Conservation (phyloP, 768 basidiomycete genomes). For the Psilocybe sp. region DNA sequence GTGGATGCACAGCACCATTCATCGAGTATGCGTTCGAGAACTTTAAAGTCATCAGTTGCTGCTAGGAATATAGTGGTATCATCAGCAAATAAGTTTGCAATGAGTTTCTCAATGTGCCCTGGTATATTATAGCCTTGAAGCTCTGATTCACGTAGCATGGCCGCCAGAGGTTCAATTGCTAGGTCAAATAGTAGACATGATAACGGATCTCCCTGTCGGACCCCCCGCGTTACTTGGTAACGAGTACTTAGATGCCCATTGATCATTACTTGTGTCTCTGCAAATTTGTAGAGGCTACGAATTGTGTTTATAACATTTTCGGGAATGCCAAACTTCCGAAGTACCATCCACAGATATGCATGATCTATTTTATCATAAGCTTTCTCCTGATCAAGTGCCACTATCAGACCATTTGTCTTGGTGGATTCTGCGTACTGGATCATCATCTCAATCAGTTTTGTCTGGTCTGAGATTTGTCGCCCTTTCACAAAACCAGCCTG, state of each 20-base stretch:
- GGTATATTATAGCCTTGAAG: slow-evolving; percentile 23
- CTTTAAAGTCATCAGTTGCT: slow-evolving; percentile 21
- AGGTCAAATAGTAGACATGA: slow-evolving; percentile 37
- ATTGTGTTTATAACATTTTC: slow-evolving; percentile 21
- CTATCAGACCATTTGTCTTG: slow-evolving; percentile 21
- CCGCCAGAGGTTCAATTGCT: slow-evolving; percentile 36
- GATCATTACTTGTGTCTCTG: slow-evolving; percentile 27
- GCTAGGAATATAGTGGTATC: slow-evolving; percentile 35
- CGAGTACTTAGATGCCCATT: slow-evolving; percentile 27
- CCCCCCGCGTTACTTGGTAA: slow-evolving; percentile 28
- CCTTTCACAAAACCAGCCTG: slow-evolving; percentile 38
- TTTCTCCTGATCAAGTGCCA: slow-evolving; percentile 34
- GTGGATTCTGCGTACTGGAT: slow-evolving; percentile 16
- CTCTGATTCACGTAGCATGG: slow-evolving; percentile 22
- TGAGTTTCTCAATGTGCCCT: slow-evolving; percentile 14
- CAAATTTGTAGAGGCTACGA: slow-evolving; percentile 24
- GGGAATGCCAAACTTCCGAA: slow-evolving; percentile 21
- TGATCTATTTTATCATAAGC: slow-evolving; percentile 33
- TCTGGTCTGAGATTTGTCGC: slow-evolving; percentile 28
- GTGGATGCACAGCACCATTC: slow-evolving; percentile 38
- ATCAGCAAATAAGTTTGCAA: slow-evolving; percentile 35
- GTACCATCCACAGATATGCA: slow-evolving; percentile 21
- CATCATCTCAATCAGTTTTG: slow-evolving; percentile 23
- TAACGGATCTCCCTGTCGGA: slow-evolving; percentile 32
- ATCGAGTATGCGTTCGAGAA: slow-evolving; percentile 23